Percentiles rank a stretch among this genome's conserved stretches.
Conservation (phyloP, 2,329 filamentous ascomycete genomes). For the Scedosporium apiospermum region DNA sequence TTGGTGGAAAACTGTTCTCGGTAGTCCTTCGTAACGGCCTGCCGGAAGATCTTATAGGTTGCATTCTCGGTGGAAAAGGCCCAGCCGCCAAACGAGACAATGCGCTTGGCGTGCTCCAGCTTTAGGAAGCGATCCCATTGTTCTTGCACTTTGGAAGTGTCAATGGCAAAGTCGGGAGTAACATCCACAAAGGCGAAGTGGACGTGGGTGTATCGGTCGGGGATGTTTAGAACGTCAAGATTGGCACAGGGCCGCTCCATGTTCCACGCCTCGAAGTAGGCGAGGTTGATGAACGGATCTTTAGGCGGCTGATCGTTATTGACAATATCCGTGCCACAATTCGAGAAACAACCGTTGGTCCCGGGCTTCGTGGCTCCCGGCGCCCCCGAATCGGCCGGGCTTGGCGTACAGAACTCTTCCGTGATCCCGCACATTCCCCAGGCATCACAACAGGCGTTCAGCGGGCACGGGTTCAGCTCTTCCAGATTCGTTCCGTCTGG, state of each 20-base stretch:
- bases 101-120: constrained; percentile 19
- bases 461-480: constrained; percentile 19
- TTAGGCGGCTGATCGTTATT: constrained; percentile 16
- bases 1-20: constrained; percentile 24
- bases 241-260: constrained; percentile 17
- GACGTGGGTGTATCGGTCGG: constrained; percentile 18
- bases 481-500: constrained; percentile 9
- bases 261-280: constrained; percentile 25
- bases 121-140: constrained; percentile 21
- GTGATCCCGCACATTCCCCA: constrained; percentile 37
- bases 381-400: constrained; percentile 11
- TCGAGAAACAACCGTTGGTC: constrained; percentile 19
- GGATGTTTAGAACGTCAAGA: constrained; percentile 18
- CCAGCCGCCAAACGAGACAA: constrained; percentile 27
- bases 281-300: constrained; percentile 17
- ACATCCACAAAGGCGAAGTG: constrained; percentile 23
- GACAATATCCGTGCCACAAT: constrained; percentile 22
- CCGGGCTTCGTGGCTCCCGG: constrained; percentile 8
- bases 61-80: constrained; percentile 18
- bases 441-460: constrained; percentile 21
- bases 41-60: constrained; percentile 18
- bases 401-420: constrained; percentile 29
- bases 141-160: constrained; percentile 9
- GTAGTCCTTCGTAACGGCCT: constrained; percentile 22
- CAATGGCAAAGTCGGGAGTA: constrained; percentile 12